Conservation (phyloP, 1,284 basidiomycete species). For the Naganishia albida region DNA sequence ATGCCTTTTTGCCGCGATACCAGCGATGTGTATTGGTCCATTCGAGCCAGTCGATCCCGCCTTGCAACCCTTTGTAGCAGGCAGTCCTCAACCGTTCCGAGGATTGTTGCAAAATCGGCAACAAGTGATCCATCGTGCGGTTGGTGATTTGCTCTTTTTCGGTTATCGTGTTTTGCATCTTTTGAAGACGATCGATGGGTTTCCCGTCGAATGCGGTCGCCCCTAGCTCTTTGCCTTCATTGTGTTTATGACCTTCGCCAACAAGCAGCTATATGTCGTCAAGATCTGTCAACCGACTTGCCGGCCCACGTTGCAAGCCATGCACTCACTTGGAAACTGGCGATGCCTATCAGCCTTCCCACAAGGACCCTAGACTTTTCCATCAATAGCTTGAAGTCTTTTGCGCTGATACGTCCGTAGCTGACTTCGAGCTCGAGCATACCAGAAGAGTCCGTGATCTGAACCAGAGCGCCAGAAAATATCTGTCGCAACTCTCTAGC, state of each 20-base stretch:
- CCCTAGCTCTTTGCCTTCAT: background rate
- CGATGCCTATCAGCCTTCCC: conserved; percentile 42
- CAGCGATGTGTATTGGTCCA: conserved; percentile 60
- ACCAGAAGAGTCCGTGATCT: conserved; percentile 40
- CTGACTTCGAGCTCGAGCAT: conserved; percentile 56
- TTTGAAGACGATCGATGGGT: conserved; percentile 1
- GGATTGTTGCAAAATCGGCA: conserved; percentile 58
- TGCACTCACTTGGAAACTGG: conserved; percentile 43
- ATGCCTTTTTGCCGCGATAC: conserved; percentile 43
- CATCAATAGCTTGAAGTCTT: conserved; percentile 49
- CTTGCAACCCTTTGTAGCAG: conserved; percentile 51
- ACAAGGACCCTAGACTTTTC: conserved; percentile 46
- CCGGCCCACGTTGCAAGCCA: background rate
- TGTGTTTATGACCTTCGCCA: conserved; percentile 7
- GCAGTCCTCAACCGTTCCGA: conserved; percentile 57
- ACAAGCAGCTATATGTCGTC: conserved; percentile 2
- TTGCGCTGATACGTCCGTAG: conserved; percentile 52
- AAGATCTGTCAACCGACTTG: background rate
- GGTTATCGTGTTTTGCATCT: conserved; percentile 34
- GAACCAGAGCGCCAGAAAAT: conserved; percentile 37
- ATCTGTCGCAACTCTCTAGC: conserved; percentile 36
- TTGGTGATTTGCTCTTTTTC: conserved; percentile 38
- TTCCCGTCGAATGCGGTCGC: conserved; percentile 5
- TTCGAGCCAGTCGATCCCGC: conserved; percentile 53
- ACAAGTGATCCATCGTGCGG: conserved; percentile 50